Base-by-base conservation (phyloP, 148 eudicot species). In the Suaeda aralocaspica region DNA sequence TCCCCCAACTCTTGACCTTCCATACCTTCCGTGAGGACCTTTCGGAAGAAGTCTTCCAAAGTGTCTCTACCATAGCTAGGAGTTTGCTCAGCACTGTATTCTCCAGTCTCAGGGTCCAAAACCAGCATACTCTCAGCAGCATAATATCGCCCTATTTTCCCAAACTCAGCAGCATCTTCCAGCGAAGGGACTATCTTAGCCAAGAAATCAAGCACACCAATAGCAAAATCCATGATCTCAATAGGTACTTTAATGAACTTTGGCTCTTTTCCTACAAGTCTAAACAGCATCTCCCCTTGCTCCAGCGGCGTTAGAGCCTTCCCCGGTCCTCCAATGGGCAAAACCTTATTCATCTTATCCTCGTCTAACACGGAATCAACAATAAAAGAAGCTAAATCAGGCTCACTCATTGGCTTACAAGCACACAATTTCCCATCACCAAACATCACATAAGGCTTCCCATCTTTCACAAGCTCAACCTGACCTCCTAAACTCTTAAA, bases 401-500 rank as follows among this genome's bases (percentile, higher is more conserved):
- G 63, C 75, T 93, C 98, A 39, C 98, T 93, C 15, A 93, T 90
- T 0, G 98, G 96, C 70, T 93, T 93, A 74, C 96, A 93, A 71
- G 96, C 98, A 76, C 98, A 93, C 72, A 93, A 60, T 25, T 82
- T 87, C 59, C 98, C 98, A 72, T 93, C 92, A n/a, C 98, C 98
- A 84, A 93, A 93, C 96, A 93, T 93, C 59, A 93, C 96, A 82
- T 91, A 90, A 42, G 96, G 98, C 62, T 93, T 93, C 39, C 98
- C 98, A 72, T 89, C 92, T 70, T 91, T 87, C 42, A 91, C 96
- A 66, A 93, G 72, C 80, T 90, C 98, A 73, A 93, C 86, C 21
- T 93, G 98, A 26, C 98, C 98, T 19, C 95, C 98, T 66, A 93
- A 84, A 76, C 98, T 93, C 86, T 93, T 93, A 77, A 93, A 93